phyloP scores from a whole-genome alignment of 1,284 basidiomycete genomes.

The Dichomitus squalens region DNA sequence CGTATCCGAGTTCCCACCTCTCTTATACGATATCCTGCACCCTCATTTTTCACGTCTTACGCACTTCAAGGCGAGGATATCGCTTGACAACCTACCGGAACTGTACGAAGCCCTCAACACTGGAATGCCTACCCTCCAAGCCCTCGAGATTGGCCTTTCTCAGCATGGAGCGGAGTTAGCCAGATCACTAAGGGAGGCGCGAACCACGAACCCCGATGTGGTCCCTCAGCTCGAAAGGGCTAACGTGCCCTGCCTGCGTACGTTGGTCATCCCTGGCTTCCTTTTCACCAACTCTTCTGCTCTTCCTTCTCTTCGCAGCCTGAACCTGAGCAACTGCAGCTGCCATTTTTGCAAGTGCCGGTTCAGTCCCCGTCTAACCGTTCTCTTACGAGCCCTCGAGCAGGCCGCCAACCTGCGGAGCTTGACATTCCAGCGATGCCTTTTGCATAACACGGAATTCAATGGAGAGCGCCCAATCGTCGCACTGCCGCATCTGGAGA shows the following conservation, averaged over 20 bases:
- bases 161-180: background rate
- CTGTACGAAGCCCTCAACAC: background rate
- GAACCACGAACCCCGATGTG: background rate
- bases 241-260: background rate
- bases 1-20: background rate
- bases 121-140: background rate
- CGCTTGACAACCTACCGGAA: background rate
- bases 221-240: background rate
- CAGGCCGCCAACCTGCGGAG: background rate
- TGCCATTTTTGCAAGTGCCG: background rate
- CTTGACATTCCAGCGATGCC: background rate
- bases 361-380: background rate
- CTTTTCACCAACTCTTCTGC: background rate
- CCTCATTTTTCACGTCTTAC: background rate
- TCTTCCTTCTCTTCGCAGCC: background rate
- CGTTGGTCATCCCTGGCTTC: background rate
- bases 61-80: background rate
- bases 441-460: background rate
- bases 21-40: background rate
- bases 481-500: background rate
- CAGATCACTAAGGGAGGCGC: background rate
- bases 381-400: background rate
- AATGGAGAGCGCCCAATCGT: background rate
- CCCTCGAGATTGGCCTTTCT: background rate
- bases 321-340: background rate